phyloP scores from a whole-genome alignment of 2,329 filamentous ascomycete species.

The Tolypocladium album region DNA sequence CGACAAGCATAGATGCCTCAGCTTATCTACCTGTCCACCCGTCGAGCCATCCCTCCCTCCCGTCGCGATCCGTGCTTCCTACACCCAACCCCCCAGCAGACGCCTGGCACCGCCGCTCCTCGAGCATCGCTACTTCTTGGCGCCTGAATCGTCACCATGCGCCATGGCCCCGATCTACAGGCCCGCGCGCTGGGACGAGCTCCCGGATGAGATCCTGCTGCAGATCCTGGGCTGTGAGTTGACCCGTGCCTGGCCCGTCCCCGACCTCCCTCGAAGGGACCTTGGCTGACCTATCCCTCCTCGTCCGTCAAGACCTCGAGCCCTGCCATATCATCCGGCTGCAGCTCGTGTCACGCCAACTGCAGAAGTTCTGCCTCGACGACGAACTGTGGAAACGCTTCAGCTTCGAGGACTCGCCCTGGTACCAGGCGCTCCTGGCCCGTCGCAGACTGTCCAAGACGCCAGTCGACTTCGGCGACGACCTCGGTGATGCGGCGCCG shows the following conservation, averaged over 20 bases:
- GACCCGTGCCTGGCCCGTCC: neutral
- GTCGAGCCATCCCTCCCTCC: neutral
- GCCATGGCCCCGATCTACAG: constrained; percentile 15
- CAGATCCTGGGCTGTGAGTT: constrained; percentile 51
- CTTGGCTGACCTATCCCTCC: neutral
- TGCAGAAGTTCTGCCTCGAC: constrained; percentile 61
- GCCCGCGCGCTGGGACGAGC: constrained; percentile 28
- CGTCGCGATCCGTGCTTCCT: neutral
- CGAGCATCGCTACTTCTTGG: neutral
- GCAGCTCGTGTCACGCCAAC: constrained; percentile 57
- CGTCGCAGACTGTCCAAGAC: constrained; percentile 19
- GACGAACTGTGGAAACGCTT: constrained; percentile 64
- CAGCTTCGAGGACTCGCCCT: constrained; percentile 61
- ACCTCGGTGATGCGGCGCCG: constrained; percentile 9
- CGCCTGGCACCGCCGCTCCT: neutral
- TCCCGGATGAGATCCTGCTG: constrained; percentile 54
- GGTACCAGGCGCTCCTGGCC: constrained; percentile 48
- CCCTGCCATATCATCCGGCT: constrained; percentile 43
- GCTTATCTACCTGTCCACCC: neutral
- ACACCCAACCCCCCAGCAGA: neutral
- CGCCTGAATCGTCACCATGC: constrained; percentile 6
- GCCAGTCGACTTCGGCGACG: constrained; percentile 9
- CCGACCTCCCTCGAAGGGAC: neutral
- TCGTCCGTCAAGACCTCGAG: constrained; percentile 19
- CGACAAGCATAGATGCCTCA: neutral